Percentiles rank a stretch among this genome's conserved stretches.
Conservation (phyloP, 768 basidiomycete species). For the Russula dissimulans region DNA sequence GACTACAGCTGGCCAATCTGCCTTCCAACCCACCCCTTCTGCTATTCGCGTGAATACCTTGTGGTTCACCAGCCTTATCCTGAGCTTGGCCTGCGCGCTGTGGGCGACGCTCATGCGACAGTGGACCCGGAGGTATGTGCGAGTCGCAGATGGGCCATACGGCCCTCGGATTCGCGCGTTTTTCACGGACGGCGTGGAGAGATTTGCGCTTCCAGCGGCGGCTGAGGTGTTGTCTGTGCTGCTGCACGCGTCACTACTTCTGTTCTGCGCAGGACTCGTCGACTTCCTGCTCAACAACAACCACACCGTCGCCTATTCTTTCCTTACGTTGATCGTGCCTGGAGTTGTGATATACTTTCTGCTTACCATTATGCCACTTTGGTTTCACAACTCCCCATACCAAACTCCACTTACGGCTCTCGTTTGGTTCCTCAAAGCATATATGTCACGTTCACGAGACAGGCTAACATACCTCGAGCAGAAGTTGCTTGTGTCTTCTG, state of each 20-base stretch:
- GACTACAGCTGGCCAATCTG: not conserved
- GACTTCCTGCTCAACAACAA: constrained; percentile 11
- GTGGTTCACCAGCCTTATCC: constrained; percentile 14
- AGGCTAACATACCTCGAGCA: too few relatives aligned
- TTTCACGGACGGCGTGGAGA: constrained; percentile 9
- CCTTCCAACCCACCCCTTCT: not conserved
- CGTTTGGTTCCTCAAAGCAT: not conserved
- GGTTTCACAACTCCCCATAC: constrained; percentile 12
- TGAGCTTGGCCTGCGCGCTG: constrained; percentile 12
- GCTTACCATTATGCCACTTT: constrained; percentile 11
- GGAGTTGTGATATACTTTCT: constrained; percentile 1
- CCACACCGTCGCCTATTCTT: not conserved
- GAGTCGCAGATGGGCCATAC: constrained; percentile 8
- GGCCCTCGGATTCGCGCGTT: constrained; percentile 11
- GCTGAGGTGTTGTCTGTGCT: constrained; percentile 15
- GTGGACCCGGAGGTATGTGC: constrained; percentile 15
- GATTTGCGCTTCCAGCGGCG: constrained; percentile 3
- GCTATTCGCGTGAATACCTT: constrained; percentile 13
- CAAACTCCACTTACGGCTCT: constrained; percentile 12
- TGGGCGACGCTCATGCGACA: constrained; percentile 18
- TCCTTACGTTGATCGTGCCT: not conserved
- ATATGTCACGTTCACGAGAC: too few relatives aligned
- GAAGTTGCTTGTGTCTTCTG: too few relatives aligned
- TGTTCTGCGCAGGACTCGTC: constrained; percentile 15
- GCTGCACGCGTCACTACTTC: constrained; percentile 13